Base-by-base conservation (phyloP, 2,329 filamentous ascomycete species). In the Xylaria sp. region DNA sequence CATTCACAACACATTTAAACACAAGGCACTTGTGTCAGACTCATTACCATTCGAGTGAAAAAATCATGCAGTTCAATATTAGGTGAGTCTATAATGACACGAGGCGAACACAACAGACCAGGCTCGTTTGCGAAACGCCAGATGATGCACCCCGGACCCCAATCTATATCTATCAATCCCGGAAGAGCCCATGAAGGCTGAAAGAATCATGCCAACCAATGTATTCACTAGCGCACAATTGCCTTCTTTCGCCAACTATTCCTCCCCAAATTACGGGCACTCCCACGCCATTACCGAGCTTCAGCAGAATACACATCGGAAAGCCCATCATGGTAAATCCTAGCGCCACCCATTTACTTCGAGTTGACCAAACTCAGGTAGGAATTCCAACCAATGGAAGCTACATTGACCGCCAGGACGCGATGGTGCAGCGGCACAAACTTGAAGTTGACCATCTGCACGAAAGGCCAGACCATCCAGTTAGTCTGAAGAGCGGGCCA, bases 381-480 rank as follows among this genome's bases (percentile, higher is more conserved):
- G 71, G 85, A 88, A 80, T 90, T 90, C 88, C 88, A 90, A 70
- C 88, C 88, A 72, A 89, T 86, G 63, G 84, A 92, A 63, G 97
- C 86, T 60, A 97, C 80, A 77, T 98, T 98, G 75, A 97, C 94
- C 70, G 97, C 91, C 75, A 97, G 83, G 51, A 98, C 89, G 68
- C 94, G 88, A 81, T 95, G 90, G 78, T 97, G 89, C 71, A 97
- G 84, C 58, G 94, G 94, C 71, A 97, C 88, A 72, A 96, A 87
- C 77, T 92, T 91, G 83, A 98, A 98, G 85, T 98, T 98, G 77
- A 91, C 86, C 63, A 91, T 84, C 83, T 98, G 94, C 65, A 97
- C 93, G 71, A 86, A 85, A 3, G 94, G 94, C 94, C 94, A 98
- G 65, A 98, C 81, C 83, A 93, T 88, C 86, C 93, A 94, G 83